A percentile compares a stretch with the other conserved stretches of the same genome.
phyloP scores from a whole-genome alignment of 2,329 filamentous ascomycete species.

The Rutstroemia sp. region DNA sequence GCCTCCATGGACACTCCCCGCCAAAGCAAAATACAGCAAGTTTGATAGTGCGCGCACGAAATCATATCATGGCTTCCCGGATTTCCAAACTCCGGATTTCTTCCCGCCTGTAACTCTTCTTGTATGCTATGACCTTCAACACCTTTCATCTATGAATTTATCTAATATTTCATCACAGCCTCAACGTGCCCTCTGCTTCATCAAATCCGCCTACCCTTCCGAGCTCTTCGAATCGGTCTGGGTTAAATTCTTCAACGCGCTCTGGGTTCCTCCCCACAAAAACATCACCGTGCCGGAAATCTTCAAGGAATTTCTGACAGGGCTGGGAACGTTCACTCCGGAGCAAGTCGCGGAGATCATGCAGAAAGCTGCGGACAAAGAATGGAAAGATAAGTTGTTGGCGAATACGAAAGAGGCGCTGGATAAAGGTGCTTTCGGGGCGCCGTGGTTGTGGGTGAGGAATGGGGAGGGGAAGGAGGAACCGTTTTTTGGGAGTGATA shows the following conservation, averaged over 20 bases:
- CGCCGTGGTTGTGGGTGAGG: slow-evolving; percentile 67
- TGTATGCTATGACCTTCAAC: slow-evolving; percentile 33
- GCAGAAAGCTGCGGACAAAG: slow-evolving; percentile 39
- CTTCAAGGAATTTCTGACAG: slow-evolving; percentile 37
- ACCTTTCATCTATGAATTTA: slow-evolving; percentile 6
- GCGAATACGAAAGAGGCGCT: slow-evolving; percentile 53
- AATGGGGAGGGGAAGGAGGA: slow-evolving; percentile 51
- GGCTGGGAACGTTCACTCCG: slow-evolving; percentile 35
- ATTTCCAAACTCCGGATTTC: slow-evolving; percentile 37
- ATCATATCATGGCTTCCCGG: slow-evolving; percentile 40
- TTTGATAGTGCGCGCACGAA: slow-evolving; percentile 43
- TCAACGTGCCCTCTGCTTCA: slow-evolving; percentile 57
- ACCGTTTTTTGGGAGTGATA: slow-evolving; percentile 72
- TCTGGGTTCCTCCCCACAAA: slow-evolving; percentile 54
- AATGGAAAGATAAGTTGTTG: slow-evolving; percentile 47
- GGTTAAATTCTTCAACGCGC: slow-evolving; percentile 46
- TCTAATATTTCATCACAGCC: slow-evolving; percentile 36
- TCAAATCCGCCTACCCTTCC: slow-evolving; percentile 50
- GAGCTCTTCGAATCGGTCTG: slow-evolving; percentile 46
- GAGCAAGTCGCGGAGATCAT: slow-evolving; percentile 50
- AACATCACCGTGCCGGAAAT: slow-evolving; percentile 52
- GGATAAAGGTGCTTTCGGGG: slow-evolving; percentile 63
- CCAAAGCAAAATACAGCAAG: slow-evolving; percentile 54
- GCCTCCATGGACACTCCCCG: slow-evolving; percentile 64
- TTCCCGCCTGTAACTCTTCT: slow-evolving; percentile 48